Base-by-base conservation (phyloP, 192 early-diverging fungal genomes). In the Coemansia sp. region DNA sequence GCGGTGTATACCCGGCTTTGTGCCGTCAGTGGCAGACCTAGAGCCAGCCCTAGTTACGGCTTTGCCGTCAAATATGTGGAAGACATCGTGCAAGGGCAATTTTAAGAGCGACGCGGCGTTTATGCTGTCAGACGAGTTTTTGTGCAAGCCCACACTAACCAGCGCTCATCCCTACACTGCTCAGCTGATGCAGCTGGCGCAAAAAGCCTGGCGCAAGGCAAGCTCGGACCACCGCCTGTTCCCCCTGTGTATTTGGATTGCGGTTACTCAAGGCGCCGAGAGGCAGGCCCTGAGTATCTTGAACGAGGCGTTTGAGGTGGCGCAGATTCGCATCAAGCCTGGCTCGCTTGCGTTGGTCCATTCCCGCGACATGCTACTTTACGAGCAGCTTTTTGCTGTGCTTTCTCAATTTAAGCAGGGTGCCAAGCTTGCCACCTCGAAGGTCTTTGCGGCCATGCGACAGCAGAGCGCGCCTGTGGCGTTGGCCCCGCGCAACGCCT, bases 41-140 rank as follows among this genome's bases (percentile, higher is more conserved):
- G 63, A 65, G 47, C 73, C 73, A 13, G 49, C 52, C 17, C 23
- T 77, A 17, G 15, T 69, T 33, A 5, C 51, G 10, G 27, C 37
- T 14, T n/a, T 77, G 18, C 73, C 73, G 0, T 9, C 33, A 0
- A 22, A 36, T 3, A 18, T 69, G 18, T 60, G 66, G 72, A 15
- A 5, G n/a, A 52, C 25, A 11, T 17, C 46, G 18, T 13, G 29
- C 13, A 21, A 10, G 3, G 73, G 73, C 25, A 62, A 43, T 40
- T 69, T 69, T 25, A 42, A 45, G 22, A 58, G 50, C 27, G 53
- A 65, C 45, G 41, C 73, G 38, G 50, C 66, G 36, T 77, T 69
- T 29, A 60, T 52, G 51, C 22, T 60, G 1, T 27, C 73, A 1
- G 73, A 77, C 42, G 45, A 41, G 27, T 43, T 64, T 19, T 33